Evolutionary conservation across 2,329 filamentous ascomycete species (phyloP).

Genomic region (Zopfia rhizophila): DNA sequence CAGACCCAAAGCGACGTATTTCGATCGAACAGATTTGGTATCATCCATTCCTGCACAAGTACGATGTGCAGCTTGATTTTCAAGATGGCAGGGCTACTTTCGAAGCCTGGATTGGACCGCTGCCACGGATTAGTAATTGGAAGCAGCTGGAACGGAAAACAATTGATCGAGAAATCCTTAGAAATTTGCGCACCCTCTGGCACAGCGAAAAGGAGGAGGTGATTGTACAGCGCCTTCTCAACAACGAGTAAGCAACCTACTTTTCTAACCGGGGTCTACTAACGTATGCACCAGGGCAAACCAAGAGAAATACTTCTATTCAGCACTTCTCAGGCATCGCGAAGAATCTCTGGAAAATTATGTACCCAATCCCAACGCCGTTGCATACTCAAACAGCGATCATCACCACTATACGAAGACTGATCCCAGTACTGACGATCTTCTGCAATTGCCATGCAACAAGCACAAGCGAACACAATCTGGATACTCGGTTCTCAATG

Average conservation of each 20-base stretch:
- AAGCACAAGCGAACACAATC: conserved; percentile 61
- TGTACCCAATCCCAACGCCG: conserved; percentile 68
- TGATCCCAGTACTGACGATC: conserved; percentile 34
- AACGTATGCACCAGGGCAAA: conserved; percentile 69
- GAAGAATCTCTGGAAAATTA: conserved; percentile 90
- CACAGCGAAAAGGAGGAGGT: conserved; percentile 82
- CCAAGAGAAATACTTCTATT: conserved; percentile 94
- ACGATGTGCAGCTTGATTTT: conserved; percentile 75
- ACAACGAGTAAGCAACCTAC: conserved; percentile 50
- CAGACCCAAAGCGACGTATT: conserved; percentile 82
- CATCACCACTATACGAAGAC: conserved; percentile 68
- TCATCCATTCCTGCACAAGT: conserved; percentile 87
- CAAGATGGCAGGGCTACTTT: conserved; percentile 65
- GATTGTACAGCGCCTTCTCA: conserved; percentile 73
- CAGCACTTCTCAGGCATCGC: conserved; percentile 81
- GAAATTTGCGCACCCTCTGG: conserved; percentile 91
- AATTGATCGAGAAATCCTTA: conserved; percentile 82
- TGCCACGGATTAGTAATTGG: conserved; percentile 69
- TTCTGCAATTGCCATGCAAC: conserved; percentile 47
- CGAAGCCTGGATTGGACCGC: conserved; percentile 64
- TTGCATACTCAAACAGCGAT: conserved; percentile 89
- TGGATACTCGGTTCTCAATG: conserved; percentile 66
- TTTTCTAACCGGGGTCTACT: conserved; percentile 1
- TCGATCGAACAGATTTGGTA: conserved; percentile 83
- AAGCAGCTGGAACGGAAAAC: conserved; percentile 70